A percentile compares a stretch with the other conserved stretches of the same genome.
Evolutionary conservation across 805 yeast species (phyloP).

Genomic region (Wickerhamomyces sydowiorum): DNA sequence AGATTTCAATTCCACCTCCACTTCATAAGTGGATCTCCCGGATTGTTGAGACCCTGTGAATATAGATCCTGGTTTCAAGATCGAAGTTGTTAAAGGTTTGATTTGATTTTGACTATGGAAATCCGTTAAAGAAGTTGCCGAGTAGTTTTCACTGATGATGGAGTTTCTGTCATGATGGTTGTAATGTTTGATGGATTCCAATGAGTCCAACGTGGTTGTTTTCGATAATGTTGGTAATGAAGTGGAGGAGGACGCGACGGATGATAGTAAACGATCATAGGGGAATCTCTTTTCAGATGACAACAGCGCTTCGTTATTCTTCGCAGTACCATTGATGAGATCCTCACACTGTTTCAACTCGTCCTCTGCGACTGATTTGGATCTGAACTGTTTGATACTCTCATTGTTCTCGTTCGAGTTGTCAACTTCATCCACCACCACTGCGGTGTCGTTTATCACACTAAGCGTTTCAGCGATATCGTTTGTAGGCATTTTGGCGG

Average conservation of each 20-base stretch:
- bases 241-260: background rate
- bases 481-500: background rate
- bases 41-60: slow-evolving; percentile 70
- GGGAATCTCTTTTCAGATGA: background rate
- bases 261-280: background rate
- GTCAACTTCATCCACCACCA: background rate
- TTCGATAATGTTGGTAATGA: background rate
- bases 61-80: slow-evolving; percentile 54
- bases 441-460: background rate
- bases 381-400: background rate
- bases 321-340: too few relatives aligned
- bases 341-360: too few relatives aligned
- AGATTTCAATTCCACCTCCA: slow-evolving; percentile 59
- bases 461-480: background rate
- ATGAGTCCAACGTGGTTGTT: background rate
- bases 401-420: background rate
- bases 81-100: slow-evolving; percentile 27
- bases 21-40: slow-evolving; percentile 58
- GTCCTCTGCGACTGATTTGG: background rate
- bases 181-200: background rate
- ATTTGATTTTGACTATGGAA: slow-evolving; percentile 1
- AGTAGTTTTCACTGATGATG: background rate
- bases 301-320: too few relatives aligned
- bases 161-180: background rate
- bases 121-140: background rate